Conservation (phyloP, 179 eudicot species). For the Amaranthus tricolor region DNA sequence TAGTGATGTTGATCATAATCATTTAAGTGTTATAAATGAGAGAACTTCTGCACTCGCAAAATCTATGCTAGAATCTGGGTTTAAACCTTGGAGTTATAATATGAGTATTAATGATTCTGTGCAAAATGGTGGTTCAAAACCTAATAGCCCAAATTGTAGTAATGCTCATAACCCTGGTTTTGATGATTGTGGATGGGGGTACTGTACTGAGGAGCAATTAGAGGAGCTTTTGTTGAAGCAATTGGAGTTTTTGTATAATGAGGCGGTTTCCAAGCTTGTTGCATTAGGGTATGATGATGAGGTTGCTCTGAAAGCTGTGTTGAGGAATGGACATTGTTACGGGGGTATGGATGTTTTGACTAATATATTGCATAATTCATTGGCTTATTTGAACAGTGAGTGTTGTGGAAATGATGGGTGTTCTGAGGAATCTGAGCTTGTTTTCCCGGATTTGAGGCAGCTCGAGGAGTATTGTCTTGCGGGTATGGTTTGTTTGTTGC, state of each 20-base stretch:
- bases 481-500: slow-evolving; percentile 86
- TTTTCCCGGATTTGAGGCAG: slow-evolving; percentile 74
- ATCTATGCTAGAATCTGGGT: slow-evolving; percentile 46
- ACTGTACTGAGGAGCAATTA: slow-evolving; percentile 91
- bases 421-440: slow-evolving; percentile 48
- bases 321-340: slow-evolving; percentile 82
- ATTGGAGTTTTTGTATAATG: slow-evolving; percentile 73
- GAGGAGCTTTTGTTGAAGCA: slow-evolving; percentile 76
- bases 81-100: slow-evolving; percentile 45
- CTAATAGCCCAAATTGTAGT: slow-evolving; percentile 32
- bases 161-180: slow-evolving; percentile 35
- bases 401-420: slow-evolving; percentile 33
- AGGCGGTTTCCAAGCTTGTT: slow-evolving; percentile 70
- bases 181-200: slow-evolving; percentile 81
- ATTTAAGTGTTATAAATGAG: slow-evolving; percentile 11
- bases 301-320: slow-evolving; percentile 62
- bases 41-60: slow-evolving; percentile 28
- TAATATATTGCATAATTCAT: slow-evolving; percentile 73
- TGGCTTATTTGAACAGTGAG: slow-evolving; percentile 70
- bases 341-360: slow-evolving; percentile 91
- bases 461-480: slow-evolving; percentile 88
- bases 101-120: slow-evolving; percentile 38
- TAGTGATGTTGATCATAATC: slow-evolving; percentile 38
- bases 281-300: slow-evolving; percentile 83
- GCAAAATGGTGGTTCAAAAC: slow-evolving; percentile 30